phyloP scores from a whole-genome alignment of 139 green algal species.

The Trebouxia sp. region DNA sequence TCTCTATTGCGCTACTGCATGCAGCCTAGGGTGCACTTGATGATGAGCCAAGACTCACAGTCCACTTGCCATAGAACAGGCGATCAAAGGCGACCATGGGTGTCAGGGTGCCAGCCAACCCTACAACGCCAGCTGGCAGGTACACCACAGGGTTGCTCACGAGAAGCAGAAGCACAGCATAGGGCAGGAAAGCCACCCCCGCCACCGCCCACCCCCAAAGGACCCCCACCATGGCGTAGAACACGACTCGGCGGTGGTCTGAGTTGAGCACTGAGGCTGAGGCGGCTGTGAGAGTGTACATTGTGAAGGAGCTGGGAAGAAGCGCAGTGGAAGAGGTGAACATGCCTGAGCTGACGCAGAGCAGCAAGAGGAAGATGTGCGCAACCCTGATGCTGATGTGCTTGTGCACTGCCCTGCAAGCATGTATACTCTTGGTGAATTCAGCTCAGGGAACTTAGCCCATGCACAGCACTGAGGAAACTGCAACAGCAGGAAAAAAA shows the following conservation, averaged over 20 bases:
- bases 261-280: constrained; percentile 52
- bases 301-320: constrained; percentile 81
- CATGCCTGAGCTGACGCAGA: constrained; percentile 52
- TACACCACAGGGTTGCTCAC: constrained; percentile 15
- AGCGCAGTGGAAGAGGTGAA: constrained; percentile 69
- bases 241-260: constrained; percentile 41
- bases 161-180: constrained; percentile 58
- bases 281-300: constrained; percentile 68
- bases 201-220: constrained; percentile 82
- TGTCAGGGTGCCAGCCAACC: constrained; percentile 29
- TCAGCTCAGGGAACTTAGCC: too few species aligned
- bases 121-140: constrained; percentile 25
- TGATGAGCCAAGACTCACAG: constrained; percentile 49
- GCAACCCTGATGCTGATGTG: constrained; percentile 28
- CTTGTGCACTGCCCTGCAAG: constrained; percentile 35
- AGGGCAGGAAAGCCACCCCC: constrained; percentile 58
- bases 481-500: too few species aligned
- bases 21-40: too few species aligned
- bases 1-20: too few species aligned
- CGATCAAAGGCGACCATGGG: constrained; percentile 46
- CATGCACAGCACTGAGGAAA: too few species aligned
- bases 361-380: constrained; percentile 50
- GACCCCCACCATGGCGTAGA: constrained; percentile 56
- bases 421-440: neutral
- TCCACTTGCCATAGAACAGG: constrained; percentile 58